Percentiles rank a stretch among this genome's conserved stretches.
These are phyloP conservation scores for Triangularia verruculosa DNA, from an alignment of 2,329 filamentous ascomycete genomes.

Conservation along the genomic window DNA sequence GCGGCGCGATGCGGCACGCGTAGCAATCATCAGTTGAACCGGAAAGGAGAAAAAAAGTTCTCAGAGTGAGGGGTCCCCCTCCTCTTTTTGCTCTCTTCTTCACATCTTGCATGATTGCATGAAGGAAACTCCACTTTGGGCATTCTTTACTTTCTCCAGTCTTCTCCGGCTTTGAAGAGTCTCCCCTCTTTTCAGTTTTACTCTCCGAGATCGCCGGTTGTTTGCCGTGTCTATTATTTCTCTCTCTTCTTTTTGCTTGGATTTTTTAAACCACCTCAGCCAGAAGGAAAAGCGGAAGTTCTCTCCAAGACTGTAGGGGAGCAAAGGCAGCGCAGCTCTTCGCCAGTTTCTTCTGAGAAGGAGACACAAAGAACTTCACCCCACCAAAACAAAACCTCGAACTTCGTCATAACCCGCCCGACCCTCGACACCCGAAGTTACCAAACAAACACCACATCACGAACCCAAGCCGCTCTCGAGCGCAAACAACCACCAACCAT, in stretches of 20 bases:
- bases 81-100: neutral
- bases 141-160: slow-evolving; percentile 8
- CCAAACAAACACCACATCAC: neutral
- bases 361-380: neutral
- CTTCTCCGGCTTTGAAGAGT: neutral
- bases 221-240: neutral
- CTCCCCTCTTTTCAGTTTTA: neutral
- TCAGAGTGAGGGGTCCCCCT: neutral
- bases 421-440: neutral
- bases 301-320: neutral
- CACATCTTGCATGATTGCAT: neutral
- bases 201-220: neutral
- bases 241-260: neutral
- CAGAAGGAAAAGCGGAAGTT: neutral
- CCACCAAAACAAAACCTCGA: neutral
- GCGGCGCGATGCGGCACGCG: slow-evolving; percentile 1
- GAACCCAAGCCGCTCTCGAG: neutral
- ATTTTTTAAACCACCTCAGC: neutral
- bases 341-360: neutral
- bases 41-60: neutral
- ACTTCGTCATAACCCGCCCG: neutral
- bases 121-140: neutral
- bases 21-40: neutral
- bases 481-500: slow-evolving; percentile 46
- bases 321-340: too few relatives aligned